Evolutionary conservation across 2,329 filamentous ascomycete species (phyloP).

Genomic region (Ceratocystis diversiconidia): DNA sequence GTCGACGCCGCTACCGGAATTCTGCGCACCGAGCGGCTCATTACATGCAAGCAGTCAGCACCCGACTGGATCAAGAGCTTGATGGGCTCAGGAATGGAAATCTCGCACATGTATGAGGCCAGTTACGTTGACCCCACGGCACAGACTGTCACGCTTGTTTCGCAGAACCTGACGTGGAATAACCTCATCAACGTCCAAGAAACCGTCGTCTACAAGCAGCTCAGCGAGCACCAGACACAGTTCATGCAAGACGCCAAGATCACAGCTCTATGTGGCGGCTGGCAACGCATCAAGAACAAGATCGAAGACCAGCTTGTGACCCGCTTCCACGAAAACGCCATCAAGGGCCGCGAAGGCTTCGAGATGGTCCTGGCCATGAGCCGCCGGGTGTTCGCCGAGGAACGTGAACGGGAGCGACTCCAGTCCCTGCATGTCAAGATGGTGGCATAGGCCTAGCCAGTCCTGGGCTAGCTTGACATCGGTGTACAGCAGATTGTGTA

Average conservation of each 20-base stretch:
- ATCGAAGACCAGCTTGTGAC: constrained; percentile 87
- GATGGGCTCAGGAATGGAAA: constrained; percentile 58
- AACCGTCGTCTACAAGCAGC: constrained; percentile 72
- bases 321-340: constrained; percentile 81
- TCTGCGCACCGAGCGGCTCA: constrained; percentile 47
- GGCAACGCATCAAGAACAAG: constrained; percentile 91
- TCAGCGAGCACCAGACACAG: constrained; percentile 46
- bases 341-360: constrained; percentile 83
- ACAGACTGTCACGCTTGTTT: constrained; percentile 92
- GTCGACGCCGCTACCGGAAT: constrained; percentile 44
- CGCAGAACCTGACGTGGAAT: constrained; percentile 82
- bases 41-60: constrained; percentile 47
- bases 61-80: constrained; percentile 70
- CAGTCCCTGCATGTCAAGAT: constrained; percentile 1
- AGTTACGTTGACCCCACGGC: constrained; percentile 77
- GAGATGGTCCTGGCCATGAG: constrained; percentile 91
- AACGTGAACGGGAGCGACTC: constrained; percentile 48
- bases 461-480: background rate
- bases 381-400: constrained; percentile 77
- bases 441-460: background rate
- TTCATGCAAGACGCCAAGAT: constrained; percentile 87
- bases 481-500: background rate
- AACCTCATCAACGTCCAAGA: constrained; percentile 87
- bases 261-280: constrained; percentile 86
- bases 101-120: constrained; percentile 83